Conservation (phyloP, 768 basidiomycete species). For the Cystofilobasidium capitatum region DNA sequence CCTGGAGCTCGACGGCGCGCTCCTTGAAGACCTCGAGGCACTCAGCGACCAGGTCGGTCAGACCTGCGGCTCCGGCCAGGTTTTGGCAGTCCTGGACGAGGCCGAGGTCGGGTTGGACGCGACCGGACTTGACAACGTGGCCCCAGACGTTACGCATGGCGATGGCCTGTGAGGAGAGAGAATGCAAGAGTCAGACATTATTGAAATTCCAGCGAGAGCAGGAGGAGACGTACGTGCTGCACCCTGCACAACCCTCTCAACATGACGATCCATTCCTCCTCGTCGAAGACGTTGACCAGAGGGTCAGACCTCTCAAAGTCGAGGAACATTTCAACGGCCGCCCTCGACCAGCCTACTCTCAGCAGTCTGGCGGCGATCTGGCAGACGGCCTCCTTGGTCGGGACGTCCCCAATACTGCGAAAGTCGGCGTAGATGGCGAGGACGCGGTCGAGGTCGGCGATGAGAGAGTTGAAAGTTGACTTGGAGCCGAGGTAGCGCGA, state of each 20-base stretch:
- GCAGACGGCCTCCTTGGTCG: conserved; percentile 17
- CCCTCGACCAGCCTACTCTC: conserved; percentile 15
- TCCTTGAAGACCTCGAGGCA: conserved; percentile 3
- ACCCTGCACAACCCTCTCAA: conserved; percentile 8
- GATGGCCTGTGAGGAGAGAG: background rate
- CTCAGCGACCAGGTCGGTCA: conserved; percentile 14
- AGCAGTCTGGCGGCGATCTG: conserved; percentile 16
- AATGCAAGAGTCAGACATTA: no score
- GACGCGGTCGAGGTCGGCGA: conserved; percentile 16
- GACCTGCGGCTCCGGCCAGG: conserved; percentile 12
- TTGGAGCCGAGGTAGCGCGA: background rate
- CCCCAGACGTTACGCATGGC: conserved; percentile 14
- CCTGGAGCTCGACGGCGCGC: background rate
- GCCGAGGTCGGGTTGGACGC: conserved; percentile 16
- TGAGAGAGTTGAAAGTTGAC: conserved; percentile 2
- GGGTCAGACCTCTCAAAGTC: conserved; percentile 10
- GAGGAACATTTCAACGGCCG: conserved; percentile 17
- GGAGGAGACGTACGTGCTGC: conserved; percentile 4
- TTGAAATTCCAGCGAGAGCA: background rate
- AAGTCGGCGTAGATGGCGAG: conserved; percentile 18
- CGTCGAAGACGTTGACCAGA: background rate
- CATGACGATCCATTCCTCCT: conserved; percentile 11
- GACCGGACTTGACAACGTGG: conserved; percentile 10
- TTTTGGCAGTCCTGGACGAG: conserved; percentile 17
- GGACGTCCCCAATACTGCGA: background rate